Evolutionary conservation across 192 early-diverging fungal genomes (phyloP), one percentile per base, ranked within the genome.

Genomic region (Chytriomyces hyalinus): DNA sequence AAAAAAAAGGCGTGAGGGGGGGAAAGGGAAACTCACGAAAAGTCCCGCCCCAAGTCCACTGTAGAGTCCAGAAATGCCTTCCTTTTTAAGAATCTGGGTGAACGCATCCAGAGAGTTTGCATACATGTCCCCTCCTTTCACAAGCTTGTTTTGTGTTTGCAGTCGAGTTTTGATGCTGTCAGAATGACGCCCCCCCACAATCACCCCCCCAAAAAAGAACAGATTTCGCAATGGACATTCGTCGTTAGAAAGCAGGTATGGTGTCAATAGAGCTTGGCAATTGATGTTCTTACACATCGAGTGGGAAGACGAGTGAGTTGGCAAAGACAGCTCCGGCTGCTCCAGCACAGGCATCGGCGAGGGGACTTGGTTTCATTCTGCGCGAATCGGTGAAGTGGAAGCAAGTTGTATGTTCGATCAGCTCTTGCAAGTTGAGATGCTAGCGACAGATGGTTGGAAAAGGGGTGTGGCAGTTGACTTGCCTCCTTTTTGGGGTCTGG

Each of bases 271-370:
- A 70, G 20, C 4, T 50, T 44, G 67, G 67, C 26, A 28, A 20
- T 43, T 17, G 9, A 46, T 5, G 15, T 60, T 84, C 90, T 84
- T 86, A 96, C 94, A 96, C 97, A 82, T 99, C 97, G 28, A 98
- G 90, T 13, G 97, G 97, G 84, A 97, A 99, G 49, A 95, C 93
- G 53, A 95, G 84, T 26, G 92, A 85, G 78, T 97, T 90, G 17
- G 97, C 96, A 65, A 97, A 92, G 76, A 95, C 93, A 17, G 96
- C 94, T 65, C 96, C 95, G 44, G 92, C 86, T 9, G 96, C 91
- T 13, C 97, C 97, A 15, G 97, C 91, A 49, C 93, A 87, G 7
- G 97, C 97, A 80, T 99, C 93, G 20, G 93, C 95, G 60, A 97
- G 85, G 28, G 97, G 95, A 43, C 94, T 90, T 57, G 95, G 85